Evolutionary conservation across 2,329 filamentous ascomycete species (phyloP).

Genomic region (Sclerotiophoma versabilis): DNA sequence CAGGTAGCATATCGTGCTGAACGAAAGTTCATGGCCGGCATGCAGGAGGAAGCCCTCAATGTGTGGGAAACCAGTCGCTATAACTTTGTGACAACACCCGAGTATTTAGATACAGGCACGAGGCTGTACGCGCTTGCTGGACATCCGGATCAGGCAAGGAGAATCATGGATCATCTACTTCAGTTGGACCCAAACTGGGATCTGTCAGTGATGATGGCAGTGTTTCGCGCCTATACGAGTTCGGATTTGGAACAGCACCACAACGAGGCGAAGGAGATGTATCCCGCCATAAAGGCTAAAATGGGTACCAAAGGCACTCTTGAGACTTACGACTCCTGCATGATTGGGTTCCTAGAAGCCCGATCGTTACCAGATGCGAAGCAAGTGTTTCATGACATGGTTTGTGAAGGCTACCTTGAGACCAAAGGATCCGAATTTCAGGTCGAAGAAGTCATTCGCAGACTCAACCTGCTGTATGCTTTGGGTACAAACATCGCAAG

Average conservation of each 20-base stretch:
- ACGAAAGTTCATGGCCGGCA: slow-evolving; percentile 34
- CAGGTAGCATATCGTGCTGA: slow-evolving; percentile 38
- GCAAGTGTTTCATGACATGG: slow-evolving; percentile 87
- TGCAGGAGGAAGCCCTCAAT: slow-evolving; percentile 36
- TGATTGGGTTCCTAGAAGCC: slow-evolving; percentile 72
- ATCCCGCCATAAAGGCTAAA: slow-evolving; percentile 65
- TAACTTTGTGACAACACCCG: slow-evolving; percentile 34
- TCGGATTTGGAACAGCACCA: slow-evolving; percentile 52
- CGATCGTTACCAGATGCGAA: slow-evolving; percentile 72
- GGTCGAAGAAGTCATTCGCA: slow-evolving; percentile 31
- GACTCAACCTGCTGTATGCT: slow-evolving; percentile 38
- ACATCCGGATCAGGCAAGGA: slow-evolving; percentile 65
- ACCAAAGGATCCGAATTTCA: slow-evolving; percentile 48
- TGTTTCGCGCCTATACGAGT: slow-evolving; percentile 72
- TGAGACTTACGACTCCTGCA: slow-evolving; percentile 77
- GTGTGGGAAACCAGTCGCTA: slow-evolving; percentile 40
- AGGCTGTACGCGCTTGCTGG: slow-evolving; percentile 67
- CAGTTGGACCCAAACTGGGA: slow-evolving; percentile 55
- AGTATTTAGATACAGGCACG: slow-evolving; percentile 68
- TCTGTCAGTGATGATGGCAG: slow-evolving; percentile 66
- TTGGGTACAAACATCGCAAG: slow-evolving; percentile 39
- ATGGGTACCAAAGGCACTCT: slow-evolving; percentile 69
- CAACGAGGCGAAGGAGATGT: slow-evolving; percentile 58
- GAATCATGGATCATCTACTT: slow-evolving; percentile 63
- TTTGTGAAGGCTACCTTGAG: slow-evolving; percentile 61